Evolutionary conservation across 768 basidiomycete species (phyloP).

Genomic region (Pholiota molesta): DNA sequence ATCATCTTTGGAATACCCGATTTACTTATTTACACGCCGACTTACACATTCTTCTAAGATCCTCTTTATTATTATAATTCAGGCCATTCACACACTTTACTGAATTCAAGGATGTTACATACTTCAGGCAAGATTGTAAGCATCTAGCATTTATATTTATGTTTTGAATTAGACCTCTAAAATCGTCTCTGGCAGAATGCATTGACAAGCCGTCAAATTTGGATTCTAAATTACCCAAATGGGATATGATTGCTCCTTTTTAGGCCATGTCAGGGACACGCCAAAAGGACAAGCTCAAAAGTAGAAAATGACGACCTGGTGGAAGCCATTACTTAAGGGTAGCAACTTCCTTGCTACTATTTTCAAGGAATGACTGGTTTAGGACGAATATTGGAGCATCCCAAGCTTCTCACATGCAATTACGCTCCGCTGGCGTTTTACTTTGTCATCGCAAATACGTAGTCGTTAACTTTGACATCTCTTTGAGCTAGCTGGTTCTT

Average conservation of each 20-base stretch:
- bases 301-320: no score
- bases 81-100: not conserved
- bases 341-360: no score
- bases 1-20: not conserved
- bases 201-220: not conserved
- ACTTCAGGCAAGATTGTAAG: not conserved
- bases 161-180: not conserved
- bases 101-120: not conserved
- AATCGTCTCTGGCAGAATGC: not conserved
- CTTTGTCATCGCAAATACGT: no score
- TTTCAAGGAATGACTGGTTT: no score
- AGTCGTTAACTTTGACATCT: no score
- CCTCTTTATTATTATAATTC: not conserved
- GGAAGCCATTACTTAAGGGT: no score
- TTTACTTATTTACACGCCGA: not conserved
- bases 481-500: no score
- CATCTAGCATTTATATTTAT: not conserved
- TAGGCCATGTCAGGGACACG: not conserved
- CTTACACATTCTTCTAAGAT: not conserved
- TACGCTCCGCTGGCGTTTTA: no score
- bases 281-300: not conserved
- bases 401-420: no score
- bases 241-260: constrained; percentile 5
- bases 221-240: not conserved
- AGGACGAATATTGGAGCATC: no score